A percentile compares a stretch with the other conserved stretches of the same genome.
phyloP scores from a whole-genome alignment of 2,329 filamentous ascomycete genomes.

The Alternaria atra region DNA sequence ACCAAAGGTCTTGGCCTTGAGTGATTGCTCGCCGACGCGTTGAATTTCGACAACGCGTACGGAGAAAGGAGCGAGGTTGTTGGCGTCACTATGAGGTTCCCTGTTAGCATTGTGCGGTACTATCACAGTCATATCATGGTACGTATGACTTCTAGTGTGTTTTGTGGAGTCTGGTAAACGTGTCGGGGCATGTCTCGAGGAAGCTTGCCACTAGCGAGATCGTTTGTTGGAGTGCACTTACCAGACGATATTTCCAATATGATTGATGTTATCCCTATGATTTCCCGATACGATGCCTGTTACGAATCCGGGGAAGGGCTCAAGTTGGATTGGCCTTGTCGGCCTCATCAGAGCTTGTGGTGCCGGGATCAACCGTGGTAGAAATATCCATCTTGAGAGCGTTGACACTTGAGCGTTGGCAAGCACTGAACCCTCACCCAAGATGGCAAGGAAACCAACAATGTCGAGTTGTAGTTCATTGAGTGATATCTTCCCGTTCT shows the following conservation, averaged over 20 bases:
- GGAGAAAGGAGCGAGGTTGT: conserved; percentile 48
- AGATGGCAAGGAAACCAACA: conserved; percentile 64
- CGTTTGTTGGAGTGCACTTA: conserved; percentile 25
- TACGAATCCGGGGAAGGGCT: conserved; percentile 52
- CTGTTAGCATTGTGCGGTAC: conserved; percentile 3
- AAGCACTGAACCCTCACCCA: conserved; percentile 61
- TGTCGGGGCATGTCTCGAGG: conserved; percentile 15
- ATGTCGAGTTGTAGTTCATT: conserved; percentile 62
- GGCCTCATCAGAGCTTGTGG: conserved; percentile 61
- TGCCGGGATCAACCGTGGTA: conserved; percentile 61
- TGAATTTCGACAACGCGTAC: conserved; percentile 54
- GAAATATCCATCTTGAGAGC: conserved; percentile 59
- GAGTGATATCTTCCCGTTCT: conserved; percentile 33
- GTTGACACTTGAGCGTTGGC: conserved; percentile 62
- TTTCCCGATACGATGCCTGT: conserved; percentile 60
- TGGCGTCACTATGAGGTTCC: conserved; percentile 39
- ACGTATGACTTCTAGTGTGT: not conserved
- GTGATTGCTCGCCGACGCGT: conserved; percentile 39
- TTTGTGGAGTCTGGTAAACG: conserved; percentile 6
- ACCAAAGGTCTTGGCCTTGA: conserved; percentile 57
- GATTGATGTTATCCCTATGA: conserved; percentile 56
- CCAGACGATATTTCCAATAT: conserved; percentile 60
- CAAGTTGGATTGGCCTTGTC: conserved; percentile 54
- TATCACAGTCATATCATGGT: not conserved
- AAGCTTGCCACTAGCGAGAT: not conserved